Evolutionary conservation across 139 green algal species (phyloP).

Genomic region (Volvox africanus): DNA sequence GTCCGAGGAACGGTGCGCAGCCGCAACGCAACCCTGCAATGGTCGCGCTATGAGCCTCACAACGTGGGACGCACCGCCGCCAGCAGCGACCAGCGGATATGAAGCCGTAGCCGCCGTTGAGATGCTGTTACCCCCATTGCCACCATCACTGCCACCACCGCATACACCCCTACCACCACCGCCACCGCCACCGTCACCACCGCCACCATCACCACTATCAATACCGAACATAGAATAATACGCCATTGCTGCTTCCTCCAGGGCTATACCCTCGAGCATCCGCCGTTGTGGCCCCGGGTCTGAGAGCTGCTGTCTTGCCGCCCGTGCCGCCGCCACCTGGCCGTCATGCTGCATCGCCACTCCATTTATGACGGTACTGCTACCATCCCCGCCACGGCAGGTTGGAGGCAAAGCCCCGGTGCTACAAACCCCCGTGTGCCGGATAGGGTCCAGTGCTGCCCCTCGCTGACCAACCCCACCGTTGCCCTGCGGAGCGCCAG

Average conservation of each 20-base stretch:
- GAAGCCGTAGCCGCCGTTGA: neutral
- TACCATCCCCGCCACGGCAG: no score
- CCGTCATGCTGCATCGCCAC: no score
- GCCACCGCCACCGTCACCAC: neutral
- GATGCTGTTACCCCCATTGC: neutral
- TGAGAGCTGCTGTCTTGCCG: neutral
- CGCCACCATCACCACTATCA: neutral
- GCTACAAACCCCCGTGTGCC: no score
- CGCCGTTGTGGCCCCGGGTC: neutral
- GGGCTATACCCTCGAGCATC: neutral
- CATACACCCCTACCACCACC: neutral
- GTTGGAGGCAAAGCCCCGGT: no score
- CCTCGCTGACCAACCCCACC: neutral
- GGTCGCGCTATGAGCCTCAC: no score
- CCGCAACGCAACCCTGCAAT: neutral
- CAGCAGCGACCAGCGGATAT: neutral
- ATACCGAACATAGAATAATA: neutral
- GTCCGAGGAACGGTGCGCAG: neutral
- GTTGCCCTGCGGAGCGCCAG: neutral
- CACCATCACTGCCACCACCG: neutral
- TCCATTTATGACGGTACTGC: no score
- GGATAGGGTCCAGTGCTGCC: neutral
- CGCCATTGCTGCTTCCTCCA: neutral
- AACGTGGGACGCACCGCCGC: no score
- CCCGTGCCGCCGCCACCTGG: neutral